Conservation (phyloP, 2,329 filamentous ascomycete species). For the Claviceps sorghi region DNA sequence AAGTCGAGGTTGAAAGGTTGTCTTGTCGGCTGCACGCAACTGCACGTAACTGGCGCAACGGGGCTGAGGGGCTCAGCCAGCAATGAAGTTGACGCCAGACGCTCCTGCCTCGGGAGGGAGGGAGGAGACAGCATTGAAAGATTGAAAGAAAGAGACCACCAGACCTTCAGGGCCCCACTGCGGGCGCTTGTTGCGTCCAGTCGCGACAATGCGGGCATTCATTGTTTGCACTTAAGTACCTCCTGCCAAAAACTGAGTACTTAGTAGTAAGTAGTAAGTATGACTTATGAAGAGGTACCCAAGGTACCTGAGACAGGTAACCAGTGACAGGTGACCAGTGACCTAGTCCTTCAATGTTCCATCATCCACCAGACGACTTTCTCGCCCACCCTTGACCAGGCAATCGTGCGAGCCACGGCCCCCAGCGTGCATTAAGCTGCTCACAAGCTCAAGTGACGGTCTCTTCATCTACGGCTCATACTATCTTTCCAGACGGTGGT, state of each 20-base stretch:
- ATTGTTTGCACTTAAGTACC: too few species aligned
- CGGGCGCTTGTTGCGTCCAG: constrained; percentile 4
- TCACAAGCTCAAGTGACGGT: background rate
- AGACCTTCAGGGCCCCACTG: background rate
- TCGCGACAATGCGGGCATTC: background rate
- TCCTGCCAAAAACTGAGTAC: too few species aligned
- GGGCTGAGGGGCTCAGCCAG: background rate
- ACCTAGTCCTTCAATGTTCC: background rate
- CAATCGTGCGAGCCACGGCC: background rate
- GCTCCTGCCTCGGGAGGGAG: background rate
- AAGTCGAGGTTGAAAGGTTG: background rate
- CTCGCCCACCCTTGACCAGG: background rate
- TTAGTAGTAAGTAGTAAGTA: too few species aligned
- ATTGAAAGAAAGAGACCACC: background rate
- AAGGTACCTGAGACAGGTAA: too few species aligned
- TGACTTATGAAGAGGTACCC: too few species aligned
- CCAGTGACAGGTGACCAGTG: too few species aligned
- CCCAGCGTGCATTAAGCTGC: background rate
- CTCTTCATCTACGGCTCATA: background rate
- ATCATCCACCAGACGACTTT: background rate
- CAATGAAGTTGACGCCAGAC: background rate
- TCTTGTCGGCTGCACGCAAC: background rate
- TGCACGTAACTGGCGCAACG: too few species aligned
- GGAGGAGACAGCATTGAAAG: too few species aligned
- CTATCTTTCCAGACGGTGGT: background rate